Conservation (phyloP, 106 monocot genomes). For the Allium sativum region DNA sequence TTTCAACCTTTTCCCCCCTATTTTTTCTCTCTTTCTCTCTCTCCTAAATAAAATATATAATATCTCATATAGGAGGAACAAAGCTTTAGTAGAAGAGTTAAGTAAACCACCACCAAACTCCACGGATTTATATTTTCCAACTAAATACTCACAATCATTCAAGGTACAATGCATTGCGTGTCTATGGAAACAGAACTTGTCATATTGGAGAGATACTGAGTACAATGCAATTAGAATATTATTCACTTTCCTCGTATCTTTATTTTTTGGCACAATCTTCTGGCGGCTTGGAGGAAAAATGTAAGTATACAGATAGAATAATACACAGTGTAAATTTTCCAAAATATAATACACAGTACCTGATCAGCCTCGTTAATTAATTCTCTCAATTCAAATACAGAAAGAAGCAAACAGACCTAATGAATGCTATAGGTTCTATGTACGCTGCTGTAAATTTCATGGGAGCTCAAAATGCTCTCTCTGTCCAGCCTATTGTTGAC, state of each 20-base stretch:
- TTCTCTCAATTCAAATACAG: neutral
- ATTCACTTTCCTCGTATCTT: constrained; percentile 32
- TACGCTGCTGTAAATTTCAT: constrained; percentile 5
- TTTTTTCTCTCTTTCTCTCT: neutral
- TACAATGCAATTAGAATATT: constrained; percentile 40
- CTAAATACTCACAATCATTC: constrained; percentile 42
- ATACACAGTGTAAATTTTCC: too few relatives aligned
- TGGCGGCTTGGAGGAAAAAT: constrained; percentile 41
- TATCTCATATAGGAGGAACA: constrained; percentile 33
- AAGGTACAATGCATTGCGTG: constrained; percentile 36
- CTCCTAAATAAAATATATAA: neutral
- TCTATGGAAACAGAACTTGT: constrained; percentile 54
- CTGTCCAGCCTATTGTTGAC: constrained; percentile 10
- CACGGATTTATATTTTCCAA: constrained; percentile 41
- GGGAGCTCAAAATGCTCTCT: constrained; percentile 8
- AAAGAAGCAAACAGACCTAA: constrained; percentile 5
- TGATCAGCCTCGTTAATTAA: too few relatives aligned
- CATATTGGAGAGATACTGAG: constrained; percentile 60
- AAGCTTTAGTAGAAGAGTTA: constrained; percentile 32
- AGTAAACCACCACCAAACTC: constrained; percentile 30
- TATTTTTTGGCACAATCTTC: constrained; percentile 53
- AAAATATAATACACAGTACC: too few relatives aligned
- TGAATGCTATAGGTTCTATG: constrained; percentile 15
- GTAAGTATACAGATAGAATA: constrained; percentile 7
- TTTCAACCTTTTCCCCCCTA: neutral